Evolutionary conservation across 495 filamentous ascomycete species (phyloP).

Genomic region (Daldinia caldariorum): DNA sequence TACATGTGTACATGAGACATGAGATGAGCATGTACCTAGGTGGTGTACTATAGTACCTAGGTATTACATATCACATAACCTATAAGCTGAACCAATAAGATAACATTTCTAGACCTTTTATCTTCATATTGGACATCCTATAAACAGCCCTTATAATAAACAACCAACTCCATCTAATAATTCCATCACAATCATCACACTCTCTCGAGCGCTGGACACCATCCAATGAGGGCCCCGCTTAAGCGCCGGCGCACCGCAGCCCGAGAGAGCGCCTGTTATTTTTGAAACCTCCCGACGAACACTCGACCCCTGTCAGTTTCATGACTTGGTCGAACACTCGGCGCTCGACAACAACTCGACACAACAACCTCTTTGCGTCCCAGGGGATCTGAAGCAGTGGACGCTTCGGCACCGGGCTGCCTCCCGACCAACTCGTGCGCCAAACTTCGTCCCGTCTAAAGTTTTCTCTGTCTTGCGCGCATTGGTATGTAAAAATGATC

Average conservation of each 20-base stretch:
- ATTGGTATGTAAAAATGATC: no score
- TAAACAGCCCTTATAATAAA: no score
- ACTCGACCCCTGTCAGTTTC: constrained; percentile 37
- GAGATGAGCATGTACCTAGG: no score
- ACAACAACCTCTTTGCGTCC: no score
- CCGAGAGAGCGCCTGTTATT: constrained; percentile 41
- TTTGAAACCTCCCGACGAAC: constrained; percentile 18
- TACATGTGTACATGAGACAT: no score
- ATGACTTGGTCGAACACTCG: constrained; percentile 41
- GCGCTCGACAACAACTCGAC: no score
- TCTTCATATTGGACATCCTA: neutral
- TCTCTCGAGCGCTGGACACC: constrained; percentile 14
- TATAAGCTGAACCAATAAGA: no score
- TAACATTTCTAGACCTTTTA: neutral
- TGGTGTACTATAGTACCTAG: no score
- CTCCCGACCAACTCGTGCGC: constrained; percentile 10
- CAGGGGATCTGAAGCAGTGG: constrained; percentile 4
- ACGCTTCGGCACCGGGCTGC: constrained; percentile 10
- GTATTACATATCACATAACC: no score
- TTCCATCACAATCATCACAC: constrained; percentile 4
- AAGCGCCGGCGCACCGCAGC: constrained; percentile 41
- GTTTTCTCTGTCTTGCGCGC: no score
- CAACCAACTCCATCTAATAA: neutral
- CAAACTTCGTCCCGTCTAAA: neutral
- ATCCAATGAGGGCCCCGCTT: constrained; percentile 28